Evolutionary conservation across 129 eudicot species (phyloP).

Genomic region (Erigeron canadensis): DNA sequence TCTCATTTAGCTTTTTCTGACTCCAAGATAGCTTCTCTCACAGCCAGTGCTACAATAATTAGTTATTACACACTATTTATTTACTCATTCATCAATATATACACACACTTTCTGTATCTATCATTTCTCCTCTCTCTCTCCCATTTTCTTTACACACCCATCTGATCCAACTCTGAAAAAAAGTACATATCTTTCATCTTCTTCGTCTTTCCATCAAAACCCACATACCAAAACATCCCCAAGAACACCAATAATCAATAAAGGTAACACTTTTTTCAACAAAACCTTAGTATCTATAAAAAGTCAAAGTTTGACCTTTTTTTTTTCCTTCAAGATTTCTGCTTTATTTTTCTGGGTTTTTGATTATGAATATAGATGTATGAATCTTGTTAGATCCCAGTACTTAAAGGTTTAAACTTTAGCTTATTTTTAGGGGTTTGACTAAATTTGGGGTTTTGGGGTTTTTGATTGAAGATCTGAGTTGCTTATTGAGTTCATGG

Average conservation of each 20-base stretch:
- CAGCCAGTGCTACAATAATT: conserved; percentile 21
- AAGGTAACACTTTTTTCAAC: conserved; percentile 23
- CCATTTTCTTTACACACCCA: conserved; percentile 28
- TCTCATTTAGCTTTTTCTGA: conserved; percentile 14
- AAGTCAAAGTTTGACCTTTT: conserved; percentile 32
- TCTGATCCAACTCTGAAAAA: conserved; percentile 30
- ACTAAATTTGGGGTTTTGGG: conserved; percentile 29
- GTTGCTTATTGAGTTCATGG: neutral
- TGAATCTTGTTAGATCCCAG: conserved; percentile 29
- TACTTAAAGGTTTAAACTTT: conserved; percentile 17
- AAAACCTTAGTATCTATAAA: conserved; percentile 12
- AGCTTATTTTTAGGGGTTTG: conserved; percentile 21
- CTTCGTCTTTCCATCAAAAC: conserved; percentile 28
- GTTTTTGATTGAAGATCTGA: conserved; percentile 32
- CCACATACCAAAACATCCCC: conserved; percentile 23
- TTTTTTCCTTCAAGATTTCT: conserved; percentile 20
- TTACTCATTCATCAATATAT: neutral
- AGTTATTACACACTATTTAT: conserved; percentile 25
- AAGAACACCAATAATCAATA: conserved; percentile 12
- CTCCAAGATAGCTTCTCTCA: conserved; percentile 28
- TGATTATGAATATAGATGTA: conserved; percentile 16
- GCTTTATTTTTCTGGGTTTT: conserved; percentile 26
- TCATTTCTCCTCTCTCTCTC: neutral
- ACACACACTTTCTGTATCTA: conserved; percentile 6
- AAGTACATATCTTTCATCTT: conserved; percentile 23